Conservation (phyloP, 179 eudicot species). For the Nepenthes alata region DNA sequence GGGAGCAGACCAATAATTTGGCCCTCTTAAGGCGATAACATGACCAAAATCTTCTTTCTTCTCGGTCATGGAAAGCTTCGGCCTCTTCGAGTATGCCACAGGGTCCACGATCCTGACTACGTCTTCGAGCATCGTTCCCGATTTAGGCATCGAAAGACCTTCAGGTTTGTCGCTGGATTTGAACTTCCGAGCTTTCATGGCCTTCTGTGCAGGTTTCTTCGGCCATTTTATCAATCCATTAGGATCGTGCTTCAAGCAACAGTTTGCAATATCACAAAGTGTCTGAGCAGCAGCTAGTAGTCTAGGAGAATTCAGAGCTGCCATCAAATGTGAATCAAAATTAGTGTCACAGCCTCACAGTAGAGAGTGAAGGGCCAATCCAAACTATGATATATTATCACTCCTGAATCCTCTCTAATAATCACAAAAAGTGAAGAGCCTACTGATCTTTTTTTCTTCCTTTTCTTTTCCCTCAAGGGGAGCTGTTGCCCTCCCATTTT, state of each 20-base stretch:
- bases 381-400: neutral
- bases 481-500: too few relatives aligned
- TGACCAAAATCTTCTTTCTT: constrained; percentile 25
- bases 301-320: constrained; percentile 51
- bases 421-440: neutral
- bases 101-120: constrained; percentile 17
- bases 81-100: constrained; percentile 39
- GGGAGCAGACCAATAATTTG: constrained; percentile 39
- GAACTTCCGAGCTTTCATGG: constrained; percentile 61
- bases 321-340: constrained; percentile 9
- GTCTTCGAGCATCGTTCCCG: constrained; percentile 17
- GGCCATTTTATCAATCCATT: constrained; percentile 34
- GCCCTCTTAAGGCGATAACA: constrained; percentile 18
- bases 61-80: constrained; percentile 32
- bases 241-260: constrained; percentile 19
- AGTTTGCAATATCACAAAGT: constrained; percentile 46
- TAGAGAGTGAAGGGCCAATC: neutral
- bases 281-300: constrained; percentile 63
- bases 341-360: neutral
- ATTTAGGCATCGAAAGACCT: constrained; percentile 21
- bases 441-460: too few relatives aligned
- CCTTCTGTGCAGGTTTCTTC: constrained; percentile 52
- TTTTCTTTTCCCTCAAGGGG: too few relatives aligned
- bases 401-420: neutral
- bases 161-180: constrained; percentile 33